Base-by-base conservation (phyloP, 176 grass and related monocot genomes). In the Musa itinerans region DNA sequence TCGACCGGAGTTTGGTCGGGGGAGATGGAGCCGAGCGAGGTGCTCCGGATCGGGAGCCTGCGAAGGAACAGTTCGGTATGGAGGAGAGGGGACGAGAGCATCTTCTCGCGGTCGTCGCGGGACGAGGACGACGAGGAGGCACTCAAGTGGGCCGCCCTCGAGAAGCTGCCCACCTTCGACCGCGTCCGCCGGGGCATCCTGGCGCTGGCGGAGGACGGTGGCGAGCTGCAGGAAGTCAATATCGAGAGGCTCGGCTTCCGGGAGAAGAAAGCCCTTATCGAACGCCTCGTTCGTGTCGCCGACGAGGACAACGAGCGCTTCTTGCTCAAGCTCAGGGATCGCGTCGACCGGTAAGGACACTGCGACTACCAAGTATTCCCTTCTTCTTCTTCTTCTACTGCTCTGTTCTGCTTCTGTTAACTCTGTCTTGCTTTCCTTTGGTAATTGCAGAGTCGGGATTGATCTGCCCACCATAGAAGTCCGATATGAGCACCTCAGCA, bases 51-150 rank as follows among this genome's bases (percentile, higher is more conserved):
- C 22, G 76, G 80, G 72, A 89, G 92, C 71, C 81, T 92, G 11
- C 74, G 63, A 0, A 76, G 84, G n/a, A 80, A 85, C 51, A 74
- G 74, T 69, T 92, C 89, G 57, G 53, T 89, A 16, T 92, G 93
- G 89, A 81, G 78, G 0, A 72, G 83, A 12, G 82, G 85, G 7
- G 81, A 86, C 29, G 85, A 88, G 23, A 85, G 88, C 25, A 85
- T 90, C 52, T 96, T 96, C 89, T 90, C 92, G 15, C 78, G 81
- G 56, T 79, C 82, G 67, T 86, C 84, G 65, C 81, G 86, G 69
- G 88, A 89, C 53, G 86, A 98, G 43, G 88, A 99, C 68, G 95
- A 99, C 76, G 95, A 99, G 81, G 90, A 94, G 84, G 90, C 90
- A 23, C 83, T 99, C 53, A 73, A 75, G 65, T 99, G 95, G 95